phyloP scores from a whole-genome alignment of 768 basidiomycete genomes.

The Xerocomellus chrysenteron region DNA sequence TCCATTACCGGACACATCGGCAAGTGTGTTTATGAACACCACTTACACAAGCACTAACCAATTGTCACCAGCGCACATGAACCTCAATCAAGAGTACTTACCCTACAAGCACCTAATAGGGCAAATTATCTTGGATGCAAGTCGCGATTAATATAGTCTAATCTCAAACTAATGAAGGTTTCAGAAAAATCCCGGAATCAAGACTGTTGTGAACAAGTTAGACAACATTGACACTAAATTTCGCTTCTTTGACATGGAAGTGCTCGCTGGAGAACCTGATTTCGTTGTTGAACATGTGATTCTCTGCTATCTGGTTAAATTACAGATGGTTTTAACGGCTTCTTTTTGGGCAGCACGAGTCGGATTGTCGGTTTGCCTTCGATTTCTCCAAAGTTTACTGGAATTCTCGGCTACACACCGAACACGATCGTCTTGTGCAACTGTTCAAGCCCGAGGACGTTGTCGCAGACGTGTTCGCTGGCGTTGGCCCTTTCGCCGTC shows the following conservation, averaged over 20 bases:
- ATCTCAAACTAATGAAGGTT: slow-evolving; percentile 7
- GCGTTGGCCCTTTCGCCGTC: slow-evolving; percentile 94
- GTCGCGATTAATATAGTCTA: slow-evolving; percentile 25
- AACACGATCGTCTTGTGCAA: slow-evolving; percentile 83
- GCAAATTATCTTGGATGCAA: slow-evolving; percentile 85
- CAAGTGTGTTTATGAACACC: slow-evolving; percentile 32
- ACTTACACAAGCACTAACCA: slow-evolving; percentile 1
- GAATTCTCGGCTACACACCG: slow-evolving; percentile 93
- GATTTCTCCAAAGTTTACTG: slow-evolving; percentile 97
- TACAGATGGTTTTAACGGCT: background rate
- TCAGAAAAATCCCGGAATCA: slow-evolving; percentile 83
- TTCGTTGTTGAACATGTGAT: slow-evolving; percentile 85
- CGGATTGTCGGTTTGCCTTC: slow-evolving; percentile 84
- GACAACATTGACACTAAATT: slow-evolving; percentile 83
- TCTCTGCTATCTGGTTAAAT: slow-evolving; percentile 1
- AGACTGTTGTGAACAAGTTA: slow-evolving; percentile 94
- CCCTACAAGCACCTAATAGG: slow-evolving; percentile 92
- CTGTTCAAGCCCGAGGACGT: slow-evolving; percentile 74
- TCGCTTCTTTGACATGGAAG: slow-evolving; percentile 95
- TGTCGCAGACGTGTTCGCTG: slow-evolving; percentile 92
- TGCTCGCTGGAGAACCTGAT: slow-evolving; percentile 87
- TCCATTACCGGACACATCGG: slow-evolving; percentile 91
- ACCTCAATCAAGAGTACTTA: slow-evolving; percentile 85
- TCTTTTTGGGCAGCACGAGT: slow-evolving; percentile 61
- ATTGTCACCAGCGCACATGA: slow-evolving; percentile 72